Base-by-base conservation (phyloP, 2,329 filamentous ascomycete genomes). In the Aspergillus hortae region DNA sequence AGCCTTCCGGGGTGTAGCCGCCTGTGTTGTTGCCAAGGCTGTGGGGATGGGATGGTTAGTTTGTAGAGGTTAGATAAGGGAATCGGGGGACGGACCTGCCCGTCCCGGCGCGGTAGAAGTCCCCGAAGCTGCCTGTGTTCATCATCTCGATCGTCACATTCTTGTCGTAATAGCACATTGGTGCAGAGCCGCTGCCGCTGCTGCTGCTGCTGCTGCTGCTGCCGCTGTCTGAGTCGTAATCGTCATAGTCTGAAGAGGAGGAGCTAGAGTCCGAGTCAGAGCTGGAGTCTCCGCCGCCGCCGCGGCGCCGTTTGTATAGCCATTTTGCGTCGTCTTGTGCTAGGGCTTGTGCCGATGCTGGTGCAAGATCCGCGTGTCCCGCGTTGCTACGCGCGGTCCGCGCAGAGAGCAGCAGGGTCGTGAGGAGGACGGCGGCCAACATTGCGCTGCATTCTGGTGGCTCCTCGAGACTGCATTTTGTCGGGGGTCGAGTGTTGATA, bases 1-100 rank as follows among this genome's bases (percentile, higher is more conserved):
- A 52, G 23, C 49, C 45, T 21, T 52, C 38, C 14, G 36, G 49
- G 11, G 49, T 52, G 12, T 23, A 43, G 30, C 49, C 49, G 19
- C 49, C 49, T 5, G 30, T n/a, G 17, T 45, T 52, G 50, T 42
- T 48, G n/a, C 38, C 44, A 10, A 15, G 32, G 7, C 30, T 38
- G 14, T 30, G 3, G 19, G 19, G 19, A n/a, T 19, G 3, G 19
- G 19, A 19, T 19, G 19, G 6, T 30, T 11, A 30, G 27, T 30
- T 10, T 30, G 9, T 9, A 30, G 6, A 11, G 7, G 7, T 30
- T 10, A 5, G 9, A 11, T 10, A 11, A 3, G 27, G 27, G 35
- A 2, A 38, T 15, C 6, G 14, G 35, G 6, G 5, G 35, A 14
- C 35, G 15, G 5, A 38, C 35, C 35, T 38, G 6, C 35, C 35